phyloP scores from a whole-genome alignment of 2,329 filamentous ascomycete species.

The Penicillium sclerotiorum region DNA sequence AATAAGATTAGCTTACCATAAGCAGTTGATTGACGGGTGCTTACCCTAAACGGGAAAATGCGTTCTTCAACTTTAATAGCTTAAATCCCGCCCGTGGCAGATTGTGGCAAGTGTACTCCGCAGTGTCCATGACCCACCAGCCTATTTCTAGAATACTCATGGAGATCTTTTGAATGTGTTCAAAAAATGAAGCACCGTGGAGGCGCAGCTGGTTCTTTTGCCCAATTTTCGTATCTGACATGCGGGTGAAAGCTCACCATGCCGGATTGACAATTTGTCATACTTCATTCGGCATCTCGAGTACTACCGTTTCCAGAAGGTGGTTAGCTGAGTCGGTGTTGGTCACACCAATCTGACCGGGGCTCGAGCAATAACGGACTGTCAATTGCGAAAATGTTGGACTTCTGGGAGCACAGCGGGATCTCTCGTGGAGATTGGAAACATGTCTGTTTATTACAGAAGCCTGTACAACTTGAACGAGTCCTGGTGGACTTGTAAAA shows the following conservation, averaged over 20 bases:
- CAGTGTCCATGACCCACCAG: neutral
- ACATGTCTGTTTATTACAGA: neutral
- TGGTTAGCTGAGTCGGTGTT: slow-evolving; percentile 1
- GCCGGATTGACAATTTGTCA: slow-evolving; percentile 1
- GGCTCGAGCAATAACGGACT: neutral
- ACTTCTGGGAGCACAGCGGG: neutral
- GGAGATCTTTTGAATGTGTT: no score
- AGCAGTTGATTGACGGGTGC: neutral
- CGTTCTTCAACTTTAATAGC: neutral
- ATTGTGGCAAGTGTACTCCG: neutral
- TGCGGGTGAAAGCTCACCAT: neutral
- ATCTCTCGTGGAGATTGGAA: neutral
- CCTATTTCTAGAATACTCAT: no score
- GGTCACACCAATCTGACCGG: neutral
- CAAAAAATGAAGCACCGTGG: no score
- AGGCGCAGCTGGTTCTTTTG: slow-evolving; percentile 1
- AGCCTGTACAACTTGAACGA: slow-evolving; percentile 1
- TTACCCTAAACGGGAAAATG: neutral
- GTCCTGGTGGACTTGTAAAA: no score
- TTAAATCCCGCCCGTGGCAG: neutral
- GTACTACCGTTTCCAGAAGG: slow-evolving; percentile 4
- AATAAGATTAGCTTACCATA: neutral
- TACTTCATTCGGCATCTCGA: slow-evolving; percentile 11
- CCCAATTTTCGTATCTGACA: neutral
- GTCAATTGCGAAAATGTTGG: neutral